A percentile compares a stretch with the other conserved stretches of the same genome.
Evolutionary conservation across 768 basidiomycete genomes (phyloP).

Genomic region (Hysterangium stoloniferum): DNA sequence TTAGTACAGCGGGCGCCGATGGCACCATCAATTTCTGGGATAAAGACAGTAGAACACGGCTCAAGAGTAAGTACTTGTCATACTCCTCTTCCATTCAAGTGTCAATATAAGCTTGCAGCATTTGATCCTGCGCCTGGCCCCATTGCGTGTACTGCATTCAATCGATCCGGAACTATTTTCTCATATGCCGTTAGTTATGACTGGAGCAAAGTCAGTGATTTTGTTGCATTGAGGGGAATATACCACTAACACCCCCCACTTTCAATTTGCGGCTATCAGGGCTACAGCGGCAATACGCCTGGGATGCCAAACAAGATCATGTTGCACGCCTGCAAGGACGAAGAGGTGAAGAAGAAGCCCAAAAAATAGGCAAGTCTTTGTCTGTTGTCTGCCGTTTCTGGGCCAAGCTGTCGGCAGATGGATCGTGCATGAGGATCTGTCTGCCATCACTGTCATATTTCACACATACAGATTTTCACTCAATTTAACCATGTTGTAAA

Average conservation of each 20-base stretch:
- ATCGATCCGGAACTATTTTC: constrained; percentile 31
- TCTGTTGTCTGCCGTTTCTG: no score
- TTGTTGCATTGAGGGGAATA: not conserved
- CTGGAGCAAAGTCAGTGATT: constrained; percentile 25
- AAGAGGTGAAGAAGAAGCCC: constrained; percentile 28
- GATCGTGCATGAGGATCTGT: no score
- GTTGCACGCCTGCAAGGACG: constrained; percentile 33
- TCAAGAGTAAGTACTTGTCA: constrained; percentile 29
- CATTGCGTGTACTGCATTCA: constrained; percentile 33
- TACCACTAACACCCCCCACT: not conserved
- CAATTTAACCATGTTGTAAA: no score
- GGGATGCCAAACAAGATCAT: constrained; percentile 31
- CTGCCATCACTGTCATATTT: no score
- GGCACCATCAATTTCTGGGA: constrained; percentile 32
- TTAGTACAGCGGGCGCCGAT: constrained; percentile 21
- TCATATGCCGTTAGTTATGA: constrained; percentile 38
- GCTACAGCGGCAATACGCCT: constrained; percentile 27
- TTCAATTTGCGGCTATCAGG: constrained; percentile 12
- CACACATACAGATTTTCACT: no score
- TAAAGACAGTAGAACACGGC: constrained; percentile 31
- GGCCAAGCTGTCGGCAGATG: no score
- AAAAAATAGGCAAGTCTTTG: constrained; percentile 1
- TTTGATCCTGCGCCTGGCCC: constrained; percentile 26
- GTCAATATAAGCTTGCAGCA: constrained; percentile 1
- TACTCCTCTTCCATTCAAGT: not conserved